These are phyloP conservation scores for Rhodofomes roseus DNA, from an alignment of 1,284 basidiomycete species.

Conservation along the genomic window DNA sequence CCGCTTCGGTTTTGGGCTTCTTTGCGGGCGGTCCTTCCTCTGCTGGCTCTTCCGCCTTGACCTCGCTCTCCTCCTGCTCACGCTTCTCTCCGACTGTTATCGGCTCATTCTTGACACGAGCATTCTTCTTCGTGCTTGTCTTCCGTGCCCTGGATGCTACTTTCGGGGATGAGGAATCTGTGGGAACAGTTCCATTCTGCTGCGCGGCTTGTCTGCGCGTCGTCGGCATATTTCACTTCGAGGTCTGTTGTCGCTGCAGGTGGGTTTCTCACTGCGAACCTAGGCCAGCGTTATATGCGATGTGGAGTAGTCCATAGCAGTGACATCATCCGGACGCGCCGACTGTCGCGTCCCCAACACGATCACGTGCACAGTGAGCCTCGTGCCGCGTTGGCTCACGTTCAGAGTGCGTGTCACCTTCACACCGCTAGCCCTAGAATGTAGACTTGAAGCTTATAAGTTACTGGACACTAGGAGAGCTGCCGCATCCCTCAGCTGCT, in stretches of 20 bases:
- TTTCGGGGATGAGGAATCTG: background rate
- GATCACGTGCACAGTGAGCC: background rate
- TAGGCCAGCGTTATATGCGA: background rate
- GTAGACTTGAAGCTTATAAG: no score
- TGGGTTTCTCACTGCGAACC: background rate
- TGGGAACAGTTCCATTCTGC: conserved; percentile 4
- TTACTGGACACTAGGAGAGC: no score
- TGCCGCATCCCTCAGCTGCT: no score
- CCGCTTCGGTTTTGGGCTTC: conserved; percentile 19
- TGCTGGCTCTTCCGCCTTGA: conserved; percentile 5
- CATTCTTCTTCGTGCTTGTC: conserved; percentile 8
- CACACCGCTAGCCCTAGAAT: no score
- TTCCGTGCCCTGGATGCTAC: conserved; percentile 13
- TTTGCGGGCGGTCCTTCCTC: conserved; percentile 15
- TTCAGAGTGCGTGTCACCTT: background rate
- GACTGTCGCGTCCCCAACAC: background rate
- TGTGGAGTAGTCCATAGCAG: background rate
- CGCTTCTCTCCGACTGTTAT: conserved; percentile 13
- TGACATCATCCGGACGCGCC: background rate
- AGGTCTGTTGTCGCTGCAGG: background rate
- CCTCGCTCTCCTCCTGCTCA: conserved; percentile 6
- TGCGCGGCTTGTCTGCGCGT: conserved; percentile 36
- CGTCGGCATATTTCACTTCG: conserved; percentile 15
- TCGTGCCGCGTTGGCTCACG: background rate
- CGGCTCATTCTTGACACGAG: background rate